Base-by-base conservation (phyloP, 164 flowering plant genomes). In the Liquidambar formosana region DNA sequence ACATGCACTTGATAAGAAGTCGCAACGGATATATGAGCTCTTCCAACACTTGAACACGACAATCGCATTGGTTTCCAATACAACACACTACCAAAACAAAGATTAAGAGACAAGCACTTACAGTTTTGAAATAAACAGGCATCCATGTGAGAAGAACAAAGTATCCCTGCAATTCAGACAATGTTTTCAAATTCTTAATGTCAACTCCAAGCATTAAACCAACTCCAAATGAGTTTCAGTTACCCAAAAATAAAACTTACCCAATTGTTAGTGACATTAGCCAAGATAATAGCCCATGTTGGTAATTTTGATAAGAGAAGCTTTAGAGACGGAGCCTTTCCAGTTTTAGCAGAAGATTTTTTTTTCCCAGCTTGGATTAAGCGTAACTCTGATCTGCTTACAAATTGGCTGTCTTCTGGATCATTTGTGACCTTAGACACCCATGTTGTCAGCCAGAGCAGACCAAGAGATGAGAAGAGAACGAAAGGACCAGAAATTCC, bases 101-200 rank as follows among this genome's bases (percentile, higher is more conserved):
- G n/a, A n/a, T n/a, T 33, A 43, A 41, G 46, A 54, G n/a, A 16
- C 11, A 1, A 11, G 19, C 0, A 81, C 95, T 83, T 76, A 95
- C 99, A 9, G 92, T 92, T 73, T 91, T 92, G 82, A 95, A 95
- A 74, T 95, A 95, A 54, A 91, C 90, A 14, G 99, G 99, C 99
- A 95, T 95, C 99, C 99, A 95, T 41, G 97, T 87, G 52, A 95
- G 93, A 63, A 95, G 97, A 68, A 95, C 97, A 74, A 92, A 95
- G 79, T 95, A 95, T 18, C 99, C 99, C 99, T 94, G 88, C 73
- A 81, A 74, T 41, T 33, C 25, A 44, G 8, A 71, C 54, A 18
- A 63, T 27, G 62, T 64, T 56, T 57, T 51, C 38, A 52, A 41
- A 56, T 48, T 63, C n/a, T 27, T 12, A n/a, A 18, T 21, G 51